phyloP scores from a whole-genome alignment of 352 stramenopile genomes.

The Phytophthora sansomeana region DNA sequence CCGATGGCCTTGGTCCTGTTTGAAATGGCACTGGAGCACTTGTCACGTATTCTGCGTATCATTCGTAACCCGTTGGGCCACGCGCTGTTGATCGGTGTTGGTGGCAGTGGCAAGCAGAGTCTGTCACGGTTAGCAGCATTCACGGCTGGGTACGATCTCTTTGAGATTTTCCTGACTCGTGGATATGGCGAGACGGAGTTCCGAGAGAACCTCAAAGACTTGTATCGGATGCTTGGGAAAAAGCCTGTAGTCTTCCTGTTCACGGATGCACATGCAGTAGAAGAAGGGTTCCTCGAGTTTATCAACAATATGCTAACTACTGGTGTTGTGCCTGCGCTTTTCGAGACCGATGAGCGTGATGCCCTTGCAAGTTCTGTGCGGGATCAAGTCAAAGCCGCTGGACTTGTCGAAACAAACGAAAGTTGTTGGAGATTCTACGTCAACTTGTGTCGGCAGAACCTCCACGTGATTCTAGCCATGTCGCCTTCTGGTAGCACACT shows the following conservation, averaged over 20 bases:
- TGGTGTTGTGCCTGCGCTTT: slow-evolving; percentile 93
- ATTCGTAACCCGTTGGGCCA: slow-evolving; percentile 93
- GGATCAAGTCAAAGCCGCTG: slow-evolving; percentile 89
- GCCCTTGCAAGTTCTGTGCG: slow-evolving; percentile 82
- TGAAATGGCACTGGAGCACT: slow-evolving; percentile 95
- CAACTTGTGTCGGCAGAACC: slow-evolving; percentile 92
- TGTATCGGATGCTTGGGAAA: slow-evolving; percentile 91
- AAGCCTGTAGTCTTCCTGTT: slow-evolving; percentile 95
- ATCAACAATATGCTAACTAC: slow-evolving; percentile 98
- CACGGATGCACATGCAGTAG: slow-evolving; percentile 95
- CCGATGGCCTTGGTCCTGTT: slow-evolving; percentile 96
- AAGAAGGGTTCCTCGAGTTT: slow-evolving; percentile 97
- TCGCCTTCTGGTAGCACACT: slow-evolving; percentile 94
- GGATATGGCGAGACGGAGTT: slow-evolving; percentile 95
- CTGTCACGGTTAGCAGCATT: slow-evolving; percentile 93
- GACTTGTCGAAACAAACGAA: slow-evolving; percentile 93
- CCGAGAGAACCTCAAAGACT: slow-evolving; percentile 93
- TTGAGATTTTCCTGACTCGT: slow-evolving; percentile 94
- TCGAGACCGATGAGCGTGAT: slow-evolving; percentile 94
- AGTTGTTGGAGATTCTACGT: slow-evolving; percentile 96
- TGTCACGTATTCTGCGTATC: slow-evolving; percentile 94
- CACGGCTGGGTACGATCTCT: slow-evolving; percentile 94
- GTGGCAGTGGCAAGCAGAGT: slow-evolving; percentile 95
- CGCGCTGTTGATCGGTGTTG: slow-evolving; percentile 94
- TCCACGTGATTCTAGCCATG: slow-evolving; percentile 96